These are phyloP conservation scores for Canavalia ensiformis DNA, from an alignment of 306 rosid species.

Conservation along the genomic window DNA sequence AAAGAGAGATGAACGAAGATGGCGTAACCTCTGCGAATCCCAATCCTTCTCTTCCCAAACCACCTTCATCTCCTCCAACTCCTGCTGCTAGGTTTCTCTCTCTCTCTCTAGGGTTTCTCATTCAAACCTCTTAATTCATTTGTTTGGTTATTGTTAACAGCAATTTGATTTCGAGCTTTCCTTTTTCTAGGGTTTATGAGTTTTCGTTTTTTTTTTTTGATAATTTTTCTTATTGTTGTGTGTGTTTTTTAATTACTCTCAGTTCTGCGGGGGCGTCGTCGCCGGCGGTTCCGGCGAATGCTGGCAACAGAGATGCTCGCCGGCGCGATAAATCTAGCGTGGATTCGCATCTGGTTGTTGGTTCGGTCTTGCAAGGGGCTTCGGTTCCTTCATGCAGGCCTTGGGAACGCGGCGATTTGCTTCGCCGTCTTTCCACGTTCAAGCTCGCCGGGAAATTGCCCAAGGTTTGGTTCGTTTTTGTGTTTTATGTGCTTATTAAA, in stretches of 20 bases:
- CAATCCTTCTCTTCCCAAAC: constrained; percentile 45
- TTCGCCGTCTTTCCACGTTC: constrained; percentile 92
- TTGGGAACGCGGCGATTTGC: constrained; percentile 96
- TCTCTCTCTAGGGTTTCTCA: constrained; percentile 43
- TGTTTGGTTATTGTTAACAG: not conserved
- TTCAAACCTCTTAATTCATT: not conserved
- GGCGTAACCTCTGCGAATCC: constrained; percentile 77
- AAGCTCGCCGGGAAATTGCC: constrained; percentile 83
- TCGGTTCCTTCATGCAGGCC: constrained; percentile 81
- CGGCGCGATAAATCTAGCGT: constrained; percentile 72
- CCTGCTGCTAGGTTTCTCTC: constrained; percentile 87
- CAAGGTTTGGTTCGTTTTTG: constrained; percentile 65
- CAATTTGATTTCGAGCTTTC: constrained; percentile 11
- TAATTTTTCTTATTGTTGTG: not conserved
- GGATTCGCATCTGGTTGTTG: constrained; percentile 69
- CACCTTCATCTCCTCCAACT: constrained; percentile 69
- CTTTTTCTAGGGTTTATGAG: constrained; percentile 16
- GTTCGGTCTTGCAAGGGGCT: constrained; percentile 66
- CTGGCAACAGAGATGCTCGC: constrained; percentile 63
- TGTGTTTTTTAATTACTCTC: constrained; percentile 8
- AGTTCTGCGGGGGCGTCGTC: constrained; percentile 98
- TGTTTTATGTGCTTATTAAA: not conserved
- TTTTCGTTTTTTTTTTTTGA: not conserved
- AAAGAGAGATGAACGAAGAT: constrained; percentile 73
- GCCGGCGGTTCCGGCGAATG: constrained; percentile 67